Base-by-base conservation (phyloP, 306 rosid genomes). In the Lotus japonicus region DNA sequence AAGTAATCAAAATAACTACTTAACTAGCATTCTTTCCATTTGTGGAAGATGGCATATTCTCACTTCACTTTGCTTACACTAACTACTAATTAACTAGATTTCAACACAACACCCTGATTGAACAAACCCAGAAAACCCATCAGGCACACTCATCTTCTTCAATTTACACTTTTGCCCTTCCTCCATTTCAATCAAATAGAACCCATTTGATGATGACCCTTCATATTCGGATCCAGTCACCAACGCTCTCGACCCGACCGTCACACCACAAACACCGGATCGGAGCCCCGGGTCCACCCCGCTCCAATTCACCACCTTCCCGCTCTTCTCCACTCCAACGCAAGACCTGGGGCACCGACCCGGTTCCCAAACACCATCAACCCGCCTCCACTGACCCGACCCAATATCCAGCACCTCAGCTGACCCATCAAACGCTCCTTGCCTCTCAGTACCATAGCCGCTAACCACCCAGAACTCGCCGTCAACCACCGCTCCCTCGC, bases 81-180 rank as follows among this genome's bases (percentile, higher is more conserved):
- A n/a, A n/a, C n/a, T n/a, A 46, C 18, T 46, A n/a, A 16, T 49
- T 43, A 19, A 11, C 57, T 75, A 82, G 10, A 82, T 71, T 23
- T 78, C 83, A 28, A 82, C 54, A 11, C 81, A 75, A 33, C 86
- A 82, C 9, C 86, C 86, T 5, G 86, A 79, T 56, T 79, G 86
- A 4, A 82, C 84, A 71, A 75, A 72, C 39, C 84, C 86, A 62
- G 77, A 61, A 51, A 71, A 82, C 3, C 68, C 74, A 26, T 59
- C 43, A 4, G 81, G 77, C 9, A 62, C 79, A 11, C 1, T 55
- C 0, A 71, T 71, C 16, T 12, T 71, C 0, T 0, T 51, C 45
- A 71, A 61, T 41, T 82, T 79, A 79, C 79, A 51, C 1, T 82
- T 71, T 11, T 71, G 76, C 70, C 79, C 83, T 10, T 79, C 58